Conservation (phyloP, 371 early-diverging fungal species). For the Choanephora cucurbitarum region DNA sequence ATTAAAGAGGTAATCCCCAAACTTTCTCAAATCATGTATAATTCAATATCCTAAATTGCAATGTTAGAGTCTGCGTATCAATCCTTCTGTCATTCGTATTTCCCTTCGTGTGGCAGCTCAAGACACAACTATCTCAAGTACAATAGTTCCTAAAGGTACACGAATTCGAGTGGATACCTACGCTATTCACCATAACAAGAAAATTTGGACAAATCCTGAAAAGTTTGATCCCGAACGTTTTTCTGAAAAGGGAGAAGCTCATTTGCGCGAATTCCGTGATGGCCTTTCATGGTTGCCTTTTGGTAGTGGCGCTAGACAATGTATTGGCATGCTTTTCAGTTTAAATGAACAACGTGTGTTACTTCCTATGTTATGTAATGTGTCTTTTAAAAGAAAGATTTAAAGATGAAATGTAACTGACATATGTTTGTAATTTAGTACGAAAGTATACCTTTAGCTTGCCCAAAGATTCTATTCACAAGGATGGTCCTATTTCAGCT, state of each 20-base stretch:
- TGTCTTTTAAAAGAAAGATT: no score
- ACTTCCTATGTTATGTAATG: constrained; percentile 38
- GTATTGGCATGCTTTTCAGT: constrained; percentile 49
- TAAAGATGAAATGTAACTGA: not conserved
- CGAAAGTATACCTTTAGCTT: constrained; percentile 15
- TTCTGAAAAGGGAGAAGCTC: not conserved
- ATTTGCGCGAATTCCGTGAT: not conserved
- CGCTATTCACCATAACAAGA: constrained; percentile 32
- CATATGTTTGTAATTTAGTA: constrained; percentile 10
- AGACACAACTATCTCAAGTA: constrained; percentile 41
- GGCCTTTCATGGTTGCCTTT: constrained; percentile 37
- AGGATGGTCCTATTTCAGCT: not conserved
- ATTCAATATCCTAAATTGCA: no score
- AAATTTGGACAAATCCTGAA: constrained; percentile 23
- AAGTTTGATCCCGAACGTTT: constrained; percentile 22
- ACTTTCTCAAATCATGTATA: no score
- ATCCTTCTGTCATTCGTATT: constrained; percentile 5
- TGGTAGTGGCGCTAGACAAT: constrained; percentile 31
- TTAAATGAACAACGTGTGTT: constrained; percentile 49
- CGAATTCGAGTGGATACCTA: constrained; percentile 40
- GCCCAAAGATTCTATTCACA: constrained; percentile 17
- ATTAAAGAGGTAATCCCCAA: constrained; percentile 36
- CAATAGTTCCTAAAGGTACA: constrained; percentile 49
- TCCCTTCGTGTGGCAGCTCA: constrained; percentile 26
- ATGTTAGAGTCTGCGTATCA: constrained; percentile 20